Conservation (phyloP, 306 rosid species). For the Argentina anserina region DNA sequence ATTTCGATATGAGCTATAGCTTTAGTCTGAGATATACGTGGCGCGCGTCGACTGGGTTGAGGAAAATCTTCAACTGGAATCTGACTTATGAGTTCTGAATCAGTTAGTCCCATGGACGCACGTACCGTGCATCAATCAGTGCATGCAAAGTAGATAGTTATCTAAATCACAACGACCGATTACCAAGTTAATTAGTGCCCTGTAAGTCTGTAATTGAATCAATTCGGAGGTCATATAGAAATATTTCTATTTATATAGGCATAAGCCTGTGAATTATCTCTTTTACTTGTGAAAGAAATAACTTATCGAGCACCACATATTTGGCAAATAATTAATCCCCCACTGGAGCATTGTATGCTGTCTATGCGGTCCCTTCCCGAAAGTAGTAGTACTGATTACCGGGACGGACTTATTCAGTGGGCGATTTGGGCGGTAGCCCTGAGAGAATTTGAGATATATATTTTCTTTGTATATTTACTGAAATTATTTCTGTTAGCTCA, state of each 20-base stretch:
- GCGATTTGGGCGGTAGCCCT: no score
- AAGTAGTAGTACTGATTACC: no score
- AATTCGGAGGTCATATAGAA: background rate
- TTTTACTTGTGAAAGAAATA: background rate
- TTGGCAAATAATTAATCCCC: no score
- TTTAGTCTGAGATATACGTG: background rate
- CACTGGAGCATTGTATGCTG: background rate
- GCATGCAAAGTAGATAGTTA: background rate
- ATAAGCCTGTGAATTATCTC: no score
- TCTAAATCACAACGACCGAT: background rate
- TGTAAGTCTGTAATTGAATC: background rate
- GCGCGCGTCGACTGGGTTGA: background rate
- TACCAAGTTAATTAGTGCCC: background rate
- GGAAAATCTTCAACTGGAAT: background rate
- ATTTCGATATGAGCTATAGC: background rate
- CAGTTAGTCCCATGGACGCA: background rate
- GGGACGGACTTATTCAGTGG: no score
- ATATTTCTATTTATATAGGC: no score
- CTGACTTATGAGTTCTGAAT: background rate
- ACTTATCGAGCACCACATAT: background rate
- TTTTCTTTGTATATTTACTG: no score
- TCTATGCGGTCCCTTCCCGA: background rate
- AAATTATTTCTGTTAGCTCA: no score
- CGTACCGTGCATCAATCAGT: background rate
- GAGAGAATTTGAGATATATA: no score